Base-by-base conservation (phyloP, 441 rosid species). In the Pelargonium citronellum region DNA sequence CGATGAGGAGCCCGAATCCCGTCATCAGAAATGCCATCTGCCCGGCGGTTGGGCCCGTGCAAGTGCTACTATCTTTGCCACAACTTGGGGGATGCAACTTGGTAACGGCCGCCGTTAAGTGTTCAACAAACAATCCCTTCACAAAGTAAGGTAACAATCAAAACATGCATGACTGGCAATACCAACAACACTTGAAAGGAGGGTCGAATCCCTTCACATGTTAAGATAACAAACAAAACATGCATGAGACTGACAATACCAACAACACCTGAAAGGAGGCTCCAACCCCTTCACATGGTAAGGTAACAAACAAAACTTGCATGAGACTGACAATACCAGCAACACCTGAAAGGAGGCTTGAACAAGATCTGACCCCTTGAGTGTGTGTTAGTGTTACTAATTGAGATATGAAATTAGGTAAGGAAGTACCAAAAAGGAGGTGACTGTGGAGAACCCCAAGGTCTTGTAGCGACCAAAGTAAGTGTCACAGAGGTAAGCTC, bases 91-190 rank as follows among this genome's bases (percentile, higher is more conserved):
- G 96, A 69, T 90, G 96, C 68, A 90, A 75, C 13, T 72, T 78
- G 37, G 81, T 76, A 27, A 90, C 70, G 69, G 85, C 92, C 2
- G 94, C 92, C 5, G 94, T 90, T 37, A 88, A 41, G 75, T 85
- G 83, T 76, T 86, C 86, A 63, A 72, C 82, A 64, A 86, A 75
- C 74, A 90, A 72, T 9, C 96, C 96, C 96, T 90, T 70, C 73
- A 77, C 49, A 34, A n/a, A 5, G 43, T 39, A 39, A 39, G 43
- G 43, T 39, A 39, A 39, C 43, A 39, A 6, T 0, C 43, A 39
- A 39, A 39, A 39, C 43, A 39, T 39, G 43, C 43, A 39, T 39
- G 41, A 34, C 30, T 24, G 30, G 3, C 30, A 24, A 1, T 24
- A 24, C 30, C 30, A 24, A 24, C 30, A 24, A 24, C 1, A 24